Evolutionary conservation across 2,329 filamentous ascomycete species (phyloP).

Genomic region (Ceratocystiopsis sp.): DNA sequence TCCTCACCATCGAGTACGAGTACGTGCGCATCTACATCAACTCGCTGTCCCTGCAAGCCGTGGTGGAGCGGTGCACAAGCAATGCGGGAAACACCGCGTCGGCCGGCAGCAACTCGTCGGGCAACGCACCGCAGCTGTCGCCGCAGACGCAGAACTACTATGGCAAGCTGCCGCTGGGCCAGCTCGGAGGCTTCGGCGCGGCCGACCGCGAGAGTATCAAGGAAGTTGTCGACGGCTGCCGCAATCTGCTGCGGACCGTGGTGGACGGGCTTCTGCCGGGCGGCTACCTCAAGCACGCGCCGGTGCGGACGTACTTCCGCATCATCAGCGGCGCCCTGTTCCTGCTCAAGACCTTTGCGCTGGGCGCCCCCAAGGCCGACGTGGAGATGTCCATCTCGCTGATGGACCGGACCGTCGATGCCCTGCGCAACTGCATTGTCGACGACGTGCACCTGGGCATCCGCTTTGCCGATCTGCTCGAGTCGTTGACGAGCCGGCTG

Average conservation of each 20-base stretch:
- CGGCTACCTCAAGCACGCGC: conserved; percentile 65
- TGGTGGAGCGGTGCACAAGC: conserved; percentile 80
- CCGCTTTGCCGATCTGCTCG: conserved; percentile 66
- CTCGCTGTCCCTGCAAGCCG: conserved; percentile 81
- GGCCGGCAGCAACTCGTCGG: not conserved
- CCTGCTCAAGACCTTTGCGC: conserved; percentile 65
- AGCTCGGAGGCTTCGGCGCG: conserved; percentile 44
- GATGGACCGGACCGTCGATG: conserved; percentile 58
- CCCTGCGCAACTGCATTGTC: conserved; percentile 60
- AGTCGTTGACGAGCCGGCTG: conserved; percentile 57
- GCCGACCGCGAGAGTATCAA: conserved; percentile 57
- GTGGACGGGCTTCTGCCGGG: conserved; percentile 59
- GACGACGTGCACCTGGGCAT: conserved; percentile 78
- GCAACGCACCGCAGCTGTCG: conserved; percentile 24
- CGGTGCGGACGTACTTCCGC: conserved; percentile 70
- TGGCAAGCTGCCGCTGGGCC: conserved; percentile 45
- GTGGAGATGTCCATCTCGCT: conserved; percentile 58
- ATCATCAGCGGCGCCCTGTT: conserved; percentile 80
- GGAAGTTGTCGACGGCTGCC: conserved; percentile 61
- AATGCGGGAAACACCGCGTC: conserved; percentile 31
- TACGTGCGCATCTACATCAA: conserved; percentile 93
- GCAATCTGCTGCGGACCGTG: conserved; percentile 60
- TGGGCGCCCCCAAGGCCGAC: conserved; percentile 63
- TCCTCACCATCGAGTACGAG: conserved; percentile 87
- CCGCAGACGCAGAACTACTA: conserved; percentile 49